Base-by-base conservation (phyloP, 345 rosid species). In the Arabis hirsuta region DNA sequence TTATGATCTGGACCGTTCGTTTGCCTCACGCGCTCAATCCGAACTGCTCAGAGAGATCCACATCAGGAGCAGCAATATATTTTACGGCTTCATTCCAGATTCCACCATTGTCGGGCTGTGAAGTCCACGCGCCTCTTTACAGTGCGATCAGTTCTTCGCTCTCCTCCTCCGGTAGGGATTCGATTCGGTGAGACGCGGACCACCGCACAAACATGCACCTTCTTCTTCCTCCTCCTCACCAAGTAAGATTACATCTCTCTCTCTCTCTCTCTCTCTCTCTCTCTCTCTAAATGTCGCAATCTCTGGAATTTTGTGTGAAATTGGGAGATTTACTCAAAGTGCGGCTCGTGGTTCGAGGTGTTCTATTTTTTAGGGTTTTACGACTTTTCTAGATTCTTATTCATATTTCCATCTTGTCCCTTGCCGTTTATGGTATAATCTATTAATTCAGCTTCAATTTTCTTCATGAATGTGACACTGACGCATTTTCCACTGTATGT, bases 141-240 rank as follows among this genome's bases (percentile, higher is more conserved):
- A 56, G 9, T 16, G 45, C 66, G 60, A 64, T 45, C 12, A 65
- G 27, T 55, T 38, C 57, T 8, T 32, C 6, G 39, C 47, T 64
- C 39, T 43, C 14, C 46, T 65, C 43, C 77, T 53, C 58, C 71
- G 42, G 24, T 36, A 34, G 4, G 24, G 46, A 52, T 36, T 62
- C 69, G 73, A 59, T 60, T 27, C 41, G n/a, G 26, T 71, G 68
- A 51, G 62, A 71, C 74, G 67, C 46, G 41, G 75, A 56, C 66
- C 72, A 65, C 60, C 29, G 60, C 45, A 73, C 38, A 39, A 16
- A 31, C 78, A 74, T 74, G 67, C 78, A 67, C 47, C 67, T 41
- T 51, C 39, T 20, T 32, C 38, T 9, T n/a, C 71, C 62, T 36
- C 26, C n/a, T n/a, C 71, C 62, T 36, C 11, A 62, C 5, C 62